Conservation (phyloP, 768 basidiomycete species). For the Kwoniella heveanensis region DNA sequence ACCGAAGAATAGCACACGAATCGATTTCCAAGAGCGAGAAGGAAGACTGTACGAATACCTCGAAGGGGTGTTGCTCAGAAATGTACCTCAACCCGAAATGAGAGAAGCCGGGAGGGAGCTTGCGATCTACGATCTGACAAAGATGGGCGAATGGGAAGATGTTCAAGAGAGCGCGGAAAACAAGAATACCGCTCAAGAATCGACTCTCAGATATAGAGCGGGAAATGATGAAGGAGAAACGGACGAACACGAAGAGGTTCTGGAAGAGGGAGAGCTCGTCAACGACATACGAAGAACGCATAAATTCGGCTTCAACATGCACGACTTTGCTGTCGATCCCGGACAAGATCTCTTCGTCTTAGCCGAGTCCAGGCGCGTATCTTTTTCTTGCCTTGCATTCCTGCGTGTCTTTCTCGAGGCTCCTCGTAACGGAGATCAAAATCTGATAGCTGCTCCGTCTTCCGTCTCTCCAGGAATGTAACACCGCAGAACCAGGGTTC, state of each 20-base stretch:
- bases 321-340: conserved; percentile 54
- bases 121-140: conserved; percentile 48
- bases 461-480: background rate
- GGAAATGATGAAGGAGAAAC: conserved; percentile 11
- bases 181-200: too few species aligned
- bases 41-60: conserved; percentile 54
- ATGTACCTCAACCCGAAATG: conserved; percentile 16
- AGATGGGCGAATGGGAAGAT: conserved; percentile 46
- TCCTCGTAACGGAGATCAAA: too few species aligned
- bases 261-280: conserved; percentile 26
- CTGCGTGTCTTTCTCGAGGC: too few species aligned
- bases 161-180: conserved; percentile 17
- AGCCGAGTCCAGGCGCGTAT: conserved; percentile 39
- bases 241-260: conserved; percentile 24
- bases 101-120: conserved; percentile 28
- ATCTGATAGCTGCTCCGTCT: too few species aligned
- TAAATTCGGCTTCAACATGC: conserved; percentile 41
- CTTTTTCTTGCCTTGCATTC: too few species aligned
- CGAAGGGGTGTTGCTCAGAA: conserved; percentile 48
- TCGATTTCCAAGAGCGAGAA: conserved; percentile 43
- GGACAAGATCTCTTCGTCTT: conserved; percentile 51
- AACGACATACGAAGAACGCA: conserved; percentile 29
- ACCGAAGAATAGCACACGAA: conserved; percentile 19
- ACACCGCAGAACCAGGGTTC: background rate
- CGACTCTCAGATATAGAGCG: conserved; percentile 4